phyloP scores from a whole-genome alignment of 148 eudicot genomes.

The Cornus controversa region DNA sequence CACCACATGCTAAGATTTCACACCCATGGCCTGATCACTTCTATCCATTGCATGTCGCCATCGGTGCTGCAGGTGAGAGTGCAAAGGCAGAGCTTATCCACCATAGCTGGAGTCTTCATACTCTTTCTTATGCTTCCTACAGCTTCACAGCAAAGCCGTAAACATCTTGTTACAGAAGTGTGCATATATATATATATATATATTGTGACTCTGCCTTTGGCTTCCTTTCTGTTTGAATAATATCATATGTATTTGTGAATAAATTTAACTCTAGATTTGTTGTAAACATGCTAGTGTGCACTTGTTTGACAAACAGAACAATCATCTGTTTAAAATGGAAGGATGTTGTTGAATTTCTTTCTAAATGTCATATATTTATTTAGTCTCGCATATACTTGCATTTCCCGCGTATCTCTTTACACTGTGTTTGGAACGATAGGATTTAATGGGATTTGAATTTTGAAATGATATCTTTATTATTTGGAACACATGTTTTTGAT shows the following conservation, averaged over 20 bases:
- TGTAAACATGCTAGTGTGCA: neutral
- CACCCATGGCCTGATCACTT: constrained; percentile 83
- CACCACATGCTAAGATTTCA: constrained; percentile 71
- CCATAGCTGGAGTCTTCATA: constrained; percentile 59
- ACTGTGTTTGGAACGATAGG: no score
- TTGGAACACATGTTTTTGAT: no score
- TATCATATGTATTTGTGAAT: no score
- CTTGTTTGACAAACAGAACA: neutral
- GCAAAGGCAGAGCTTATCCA: constrained; percentile 73
- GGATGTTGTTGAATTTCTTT: no score
- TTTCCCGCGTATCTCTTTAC: no score
- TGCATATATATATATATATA: no score
- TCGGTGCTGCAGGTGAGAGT: constrained; percentile 70
- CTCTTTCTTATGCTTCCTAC: constrained; percentile 79
- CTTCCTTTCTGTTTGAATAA: neutral
- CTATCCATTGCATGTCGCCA: constrained; percentile 80
- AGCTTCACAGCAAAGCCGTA: constrained; percentile 37
- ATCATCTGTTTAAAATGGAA: no score
- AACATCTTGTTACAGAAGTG: neutral
- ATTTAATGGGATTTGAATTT: no score
- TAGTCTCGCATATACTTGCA: no score
- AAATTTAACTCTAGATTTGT: neutral
- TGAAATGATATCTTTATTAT: no score
- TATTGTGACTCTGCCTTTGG: neutral
- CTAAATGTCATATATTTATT: no score